These are phyloP conservation scores for Serendipita sp. DNA, from an alignment of 768 basidiomycete genomes.

Conservation along the genomic window DNA sequence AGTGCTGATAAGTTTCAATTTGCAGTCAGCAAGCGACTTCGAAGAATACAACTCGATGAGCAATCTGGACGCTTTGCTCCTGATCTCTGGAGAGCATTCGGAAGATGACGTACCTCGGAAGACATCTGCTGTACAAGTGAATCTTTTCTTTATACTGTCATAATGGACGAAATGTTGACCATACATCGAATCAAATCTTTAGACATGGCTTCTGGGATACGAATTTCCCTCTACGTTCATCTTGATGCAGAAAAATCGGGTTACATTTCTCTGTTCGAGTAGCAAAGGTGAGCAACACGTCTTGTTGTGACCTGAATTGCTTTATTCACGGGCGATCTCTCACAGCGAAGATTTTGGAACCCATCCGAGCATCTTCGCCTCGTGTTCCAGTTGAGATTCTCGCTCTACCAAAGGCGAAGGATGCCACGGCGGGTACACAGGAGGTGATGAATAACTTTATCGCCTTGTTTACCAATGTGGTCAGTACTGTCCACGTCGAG, in stretches of 20 bases:
- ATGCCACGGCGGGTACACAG: slow-evolving; percentile 30
- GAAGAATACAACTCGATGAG: slow-evolving; percentile 59
- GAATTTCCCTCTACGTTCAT: slow-evolving; percentile 93
- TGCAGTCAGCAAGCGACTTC: slow-evolving; percentile 1
- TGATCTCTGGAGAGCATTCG: slow-evolving; percentile 56
- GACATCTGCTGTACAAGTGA: slow-evolving; percentile 80
- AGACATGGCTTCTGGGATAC: slow-evolving; percentile 96
- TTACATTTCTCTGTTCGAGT: slow-evolving; percentile 70
- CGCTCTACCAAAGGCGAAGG: slow-evolving; percentile 66
- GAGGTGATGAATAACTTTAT: slow-evolving; percentile 61
- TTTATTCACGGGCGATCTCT: slow-evolving; percentile 2
- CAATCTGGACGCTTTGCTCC: slow-evolving; percentile 50
- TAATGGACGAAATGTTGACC: slow-evolving; percentile 6
- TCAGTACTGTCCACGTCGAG: slow-evolving; percentile 6
- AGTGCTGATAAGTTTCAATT: not conserved
- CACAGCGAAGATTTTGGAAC: slow-evolving; percentile 75
- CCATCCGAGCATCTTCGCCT: slow-evolving; percentile 44
- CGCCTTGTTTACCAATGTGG: slow-evolving; percentile 24
- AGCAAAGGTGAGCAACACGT: slow-evolving; percentile 52
- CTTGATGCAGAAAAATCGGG: slow-evolving; percentile 60
- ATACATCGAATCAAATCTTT: slow-evolving; percentile 1
- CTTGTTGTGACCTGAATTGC: not conserved
- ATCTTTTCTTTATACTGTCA: slow-evolving; percentile 11
- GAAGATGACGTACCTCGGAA: slow-evolving; percentile 89
- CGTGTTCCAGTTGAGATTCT: slow-evolving; percentile 59